Base-by-base conservation (phyloP, 2,329 filamentous ascomycete species). In the Colletotrichum sp. region DNA sequence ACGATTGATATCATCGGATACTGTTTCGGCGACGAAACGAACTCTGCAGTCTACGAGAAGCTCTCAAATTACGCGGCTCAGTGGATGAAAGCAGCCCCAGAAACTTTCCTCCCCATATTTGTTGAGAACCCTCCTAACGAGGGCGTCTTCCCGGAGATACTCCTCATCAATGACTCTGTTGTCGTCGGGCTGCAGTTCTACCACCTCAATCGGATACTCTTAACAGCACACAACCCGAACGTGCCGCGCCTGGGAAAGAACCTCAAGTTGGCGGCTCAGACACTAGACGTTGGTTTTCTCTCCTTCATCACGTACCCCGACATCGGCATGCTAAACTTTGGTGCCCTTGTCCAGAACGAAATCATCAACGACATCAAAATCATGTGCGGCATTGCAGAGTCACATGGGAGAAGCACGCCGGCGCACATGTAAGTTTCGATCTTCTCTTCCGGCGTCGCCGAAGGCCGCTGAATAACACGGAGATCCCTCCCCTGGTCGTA, bases 221-320 rank as follows among this genome's bases (percentile, higher is more conserved):
- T 83, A 13, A 80, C 80, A 12, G 81, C 81, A 1, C 81, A 83
- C 32, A 81, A 81, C 32, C 81, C 81, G 0, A 78, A 78, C 26
- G 71, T 77, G 7, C 81, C 81, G 1, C 81, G 77, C 16, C 16
- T 83, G 1, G 80, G 80, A 1, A 71, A 66, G 6, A 26, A 28
- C 14, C 57, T 59, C 3, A 39, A 63, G 14, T 28, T 43, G 4
- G 67, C 66, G 1, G 1, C 80, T 74, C 3, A 26, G 24, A 18
- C 59, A 3, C 13, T 74, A 28, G 32, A 71, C 18, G 82, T 80
- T 7, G 78, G 81, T 18, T 66, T 82, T 57, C 76, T 77, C 2
- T 52, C 43, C 21, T 52, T 52, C 4, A 3, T 18, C 28, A 34
- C 61, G 3, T 12, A 64, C 32, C 4, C 26, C 28, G 9, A 18